Percentiles rank a stretch among this genome's conserved stretches.
These are phyloP conservation scores for Haplosporangium sp. DNA, from an alignment of 371 early-diverging fungal species.

Conservation along the genomic window DNA sequence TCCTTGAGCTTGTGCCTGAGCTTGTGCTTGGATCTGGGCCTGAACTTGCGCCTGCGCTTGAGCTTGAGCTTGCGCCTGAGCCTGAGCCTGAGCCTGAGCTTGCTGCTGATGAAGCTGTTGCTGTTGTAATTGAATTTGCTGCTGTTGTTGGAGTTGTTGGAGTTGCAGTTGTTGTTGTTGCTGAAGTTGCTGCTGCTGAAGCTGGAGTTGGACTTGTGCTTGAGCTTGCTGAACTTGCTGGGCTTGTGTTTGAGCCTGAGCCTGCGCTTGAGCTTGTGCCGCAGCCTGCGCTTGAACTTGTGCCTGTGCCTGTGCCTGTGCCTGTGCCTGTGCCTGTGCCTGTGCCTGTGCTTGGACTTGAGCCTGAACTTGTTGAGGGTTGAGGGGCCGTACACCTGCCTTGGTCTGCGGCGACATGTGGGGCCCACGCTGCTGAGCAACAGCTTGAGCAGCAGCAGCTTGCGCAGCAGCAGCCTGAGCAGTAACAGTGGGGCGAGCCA, in stretches of 20 bases:
- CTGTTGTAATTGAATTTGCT: slow-evolving; percentile 32
- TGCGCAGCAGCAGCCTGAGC: slow-evolving; percentile 31
- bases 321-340: slow-evolving; percentile 36
- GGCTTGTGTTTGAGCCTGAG: slow-evolving; percentile 33
- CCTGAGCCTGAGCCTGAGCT: slow-evolving; percentile 31
- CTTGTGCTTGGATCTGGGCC: slow-evolving; percentile 55
- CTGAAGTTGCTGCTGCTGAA: slow-evolving; percentile 44
- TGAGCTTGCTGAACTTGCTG: slow-evolving; percentile 16
- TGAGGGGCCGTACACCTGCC: slow-evolving; percentile 47
- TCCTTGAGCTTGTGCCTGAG: slow-evolving; percentile 48
- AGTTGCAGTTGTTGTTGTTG: slow-evolving; percentile 38
- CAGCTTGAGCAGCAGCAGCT: slow-evolving; percentile 19
- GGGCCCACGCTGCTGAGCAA: slow-evolving; percentile 39
- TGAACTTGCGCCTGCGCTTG: slow-evolving; percentile 43
- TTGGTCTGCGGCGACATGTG: slow-evolving; percentile 52
- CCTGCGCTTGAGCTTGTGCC: slow-evolving; percentile 40
- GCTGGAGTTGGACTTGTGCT: slow-evolving; percentile 46
- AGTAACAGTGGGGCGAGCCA: slow-evolving; percentile 30
- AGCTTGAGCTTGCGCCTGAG: slow-evolving; percentile 34
- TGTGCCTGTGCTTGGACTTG: slow-evolving; percentile 36
- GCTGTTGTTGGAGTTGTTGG: slow-evolving; percentile 37
- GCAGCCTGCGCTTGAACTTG: slow-evolving; percentile 49
- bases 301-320: slow-evolving; percentile 29
- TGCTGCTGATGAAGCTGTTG: slow-evolving; percentile 13
- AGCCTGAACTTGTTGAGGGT: slow-evolving; percentile 45